phyloP scores from a whole-genome alignment of 306 rosid genomes.

The Crotalaria pallida region DNA sequence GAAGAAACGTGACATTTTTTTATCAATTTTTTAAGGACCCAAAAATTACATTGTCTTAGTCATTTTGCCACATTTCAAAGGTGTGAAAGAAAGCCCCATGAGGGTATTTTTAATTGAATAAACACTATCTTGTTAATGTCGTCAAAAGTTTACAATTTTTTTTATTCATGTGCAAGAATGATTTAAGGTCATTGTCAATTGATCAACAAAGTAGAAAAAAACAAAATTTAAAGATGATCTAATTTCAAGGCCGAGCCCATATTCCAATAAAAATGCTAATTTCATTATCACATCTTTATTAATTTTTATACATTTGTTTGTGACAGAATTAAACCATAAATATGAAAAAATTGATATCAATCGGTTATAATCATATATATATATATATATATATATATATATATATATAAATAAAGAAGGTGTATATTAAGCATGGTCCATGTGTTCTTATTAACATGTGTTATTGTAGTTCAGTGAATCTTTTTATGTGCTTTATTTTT shows the following conservation, averaged over 20 bases:
- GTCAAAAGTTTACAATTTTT: conserved; percentile 13
- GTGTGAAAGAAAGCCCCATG: conserved; percentile 5
- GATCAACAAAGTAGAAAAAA: conserved; percentile 14
- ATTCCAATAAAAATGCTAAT: background rate
- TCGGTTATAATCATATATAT: too few relatives aligned
- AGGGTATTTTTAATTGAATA: too few relatives aligned
- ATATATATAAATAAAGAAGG: too few relatives aligned
- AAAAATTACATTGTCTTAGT: background rate
- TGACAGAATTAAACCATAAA: background rate
- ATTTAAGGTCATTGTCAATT: conserved; percentile 4
- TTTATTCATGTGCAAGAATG: conserved; percentile 3
- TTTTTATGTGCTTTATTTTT: too few relatives aligned
- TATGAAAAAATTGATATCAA: too few relatives aligned
- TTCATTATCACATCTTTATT: background rate
- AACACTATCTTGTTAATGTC: background rate
- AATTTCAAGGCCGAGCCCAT: conserved; percentile 8
- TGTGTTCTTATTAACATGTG: too few relatives aligned
- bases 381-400: too few relatives aligned
- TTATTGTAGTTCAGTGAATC: too few relatives aligned
- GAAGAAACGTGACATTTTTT: background rate
- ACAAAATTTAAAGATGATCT: conserved; percentile 12
- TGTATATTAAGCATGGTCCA: too few relatives aligned
- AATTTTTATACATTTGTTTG: too few relatives aligned
- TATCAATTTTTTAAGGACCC: background rate
- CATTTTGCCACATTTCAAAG: background rate